These are phyloP conservation scores for Calocybe gangraenosa DNA, from an alignment of 768 basidiomycete genomes.

Conservation along the genomic window DNA sequence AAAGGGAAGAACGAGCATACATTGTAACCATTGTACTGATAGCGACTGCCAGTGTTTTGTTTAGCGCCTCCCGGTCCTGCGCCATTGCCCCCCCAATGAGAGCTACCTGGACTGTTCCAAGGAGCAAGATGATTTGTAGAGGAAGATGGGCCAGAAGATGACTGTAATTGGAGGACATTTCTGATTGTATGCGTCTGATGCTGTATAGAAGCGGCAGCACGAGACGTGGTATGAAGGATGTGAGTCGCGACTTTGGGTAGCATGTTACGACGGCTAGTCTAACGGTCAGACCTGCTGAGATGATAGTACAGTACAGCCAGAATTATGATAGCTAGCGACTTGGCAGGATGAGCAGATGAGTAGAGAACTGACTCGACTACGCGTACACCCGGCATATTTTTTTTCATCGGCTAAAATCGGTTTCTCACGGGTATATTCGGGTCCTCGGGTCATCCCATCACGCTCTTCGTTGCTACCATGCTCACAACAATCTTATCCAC, in stretches of 20 bases:
- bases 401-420: constrained; percentile 11
- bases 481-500: constrained; percentile 73
- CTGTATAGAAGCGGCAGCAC: constrained; percentile 74
- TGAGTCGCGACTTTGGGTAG: constrained; percentile 82
- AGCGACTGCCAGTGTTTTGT: constrained; percentile 66
- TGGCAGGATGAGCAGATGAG: neutral
- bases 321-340: neutral
- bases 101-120: constrained; percentile 45
- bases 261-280: constrained; percentile 37
- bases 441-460: constrained; percentile 30
- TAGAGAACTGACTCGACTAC: neutral
- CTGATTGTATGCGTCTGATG: constrained; percentile 67
- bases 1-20: constrained; percentile 34
- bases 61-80: constrained; percentile 71
- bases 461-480: constrained; percentile 78
- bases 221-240: constrained; percentile 68
- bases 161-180: constrained; percentile 72
- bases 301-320: constrained; percentile 3
- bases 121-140: constrained; percentile 32
- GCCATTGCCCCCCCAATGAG: constrained; percentile 47
- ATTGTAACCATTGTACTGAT: constrained; percentile 59
- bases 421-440: constrained; percentile 11
- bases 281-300: constrained; percentile 1
- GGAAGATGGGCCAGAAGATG: constrained; percentile 42
- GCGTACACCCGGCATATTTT: constrained; percentile 13